phyloP scores from a whole-genome alignment of 2,329 filamentous ascomycete species.

The Ascochyta viciae-villosae region DNA sequence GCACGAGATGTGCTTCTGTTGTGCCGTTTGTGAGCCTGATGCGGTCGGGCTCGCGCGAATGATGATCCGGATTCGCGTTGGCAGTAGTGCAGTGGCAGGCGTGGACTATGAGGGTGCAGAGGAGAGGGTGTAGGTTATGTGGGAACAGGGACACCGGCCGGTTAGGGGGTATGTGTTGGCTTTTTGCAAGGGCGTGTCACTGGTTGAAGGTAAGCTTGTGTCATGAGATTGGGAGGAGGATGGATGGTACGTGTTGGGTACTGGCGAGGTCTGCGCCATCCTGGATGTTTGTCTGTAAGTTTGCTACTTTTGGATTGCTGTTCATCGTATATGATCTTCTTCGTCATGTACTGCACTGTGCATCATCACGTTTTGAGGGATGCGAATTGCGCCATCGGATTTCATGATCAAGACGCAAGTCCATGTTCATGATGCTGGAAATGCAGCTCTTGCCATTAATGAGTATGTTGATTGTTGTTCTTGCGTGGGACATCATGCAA shows the following conservation, averaged over 20 bases:
- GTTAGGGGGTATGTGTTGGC: background rate
- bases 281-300: no score
- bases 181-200: background rate
- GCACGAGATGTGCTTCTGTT: conserved; percentile 42
- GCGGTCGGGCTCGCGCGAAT: conserved; percentile 46
- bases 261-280: no score
- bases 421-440: background rate
- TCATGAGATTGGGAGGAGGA: no score
- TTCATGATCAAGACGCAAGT: background rate
- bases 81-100: conserved; percentile 58
- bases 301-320: no score
- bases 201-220: background rate
- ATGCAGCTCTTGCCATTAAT: background rate
- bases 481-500: background rate
- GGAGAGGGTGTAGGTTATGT: conserved; percentile 30
- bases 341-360: background rate
- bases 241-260: no score
- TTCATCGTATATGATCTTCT: background rate
- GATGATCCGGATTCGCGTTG: conserved; percentile 54
- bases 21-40: conserved; percentile 36
- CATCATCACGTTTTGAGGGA: background rate
- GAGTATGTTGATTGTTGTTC: background rate
- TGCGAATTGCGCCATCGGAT: background rate
- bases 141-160: conserved; percentile 33
- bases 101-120: conserved; percentile 42